Evolutionary conservation across 2,329 filamentous ascomycete species (phyloP).

Genomic region (Fusarium proliferatum): DNA sequence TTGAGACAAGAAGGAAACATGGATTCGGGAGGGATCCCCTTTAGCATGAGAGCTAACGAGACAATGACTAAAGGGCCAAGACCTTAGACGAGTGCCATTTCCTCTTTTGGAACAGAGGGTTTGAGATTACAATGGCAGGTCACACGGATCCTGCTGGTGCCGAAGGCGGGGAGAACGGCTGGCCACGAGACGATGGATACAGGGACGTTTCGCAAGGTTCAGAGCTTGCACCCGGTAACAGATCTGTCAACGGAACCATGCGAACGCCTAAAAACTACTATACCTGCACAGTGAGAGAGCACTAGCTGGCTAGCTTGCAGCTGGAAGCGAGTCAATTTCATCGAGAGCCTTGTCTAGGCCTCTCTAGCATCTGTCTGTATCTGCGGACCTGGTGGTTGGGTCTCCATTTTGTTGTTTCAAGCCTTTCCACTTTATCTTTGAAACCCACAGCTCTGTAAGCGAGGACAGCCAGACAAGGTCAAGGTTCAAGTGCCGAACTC

Average conservation of each 20-base stretch:
- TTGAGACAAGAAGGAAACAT: constrained; percentile 39
- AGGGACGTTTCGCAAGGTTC: constrained; percentile 22
- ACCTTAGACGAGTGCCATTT: constrained; percentile 1
- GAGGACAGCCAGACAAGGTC: constrained; percentile 16
- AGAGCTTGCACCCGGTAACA: constrained; percentile 26
- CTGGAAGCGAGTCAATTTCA: neutral
- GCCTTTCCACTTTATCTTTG: constrained; percentile 12
- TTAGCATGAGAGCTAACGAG: neutral
- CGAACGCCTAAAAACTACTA: neutral
- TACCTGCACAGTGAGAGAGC: neutral
- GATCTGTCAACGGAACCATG: constrained; percentile 26
- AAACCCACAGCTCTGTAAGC: constrained; percentile 36
- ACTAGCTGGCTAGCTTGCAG: neutral
- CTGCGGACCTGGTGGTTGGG: constrained; percentile 18
- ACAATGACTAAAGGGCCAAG: constrained; percentile 5
- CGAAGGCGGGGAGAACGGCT: constrained; percentile 27
- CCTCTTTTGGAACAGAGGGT: constrained; percentile 19
- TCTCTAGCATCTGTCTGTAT: neutral
- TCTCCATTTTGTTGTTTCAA: constrained; percentile 34
- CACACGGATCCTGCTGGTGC: constrained; percentile 30
- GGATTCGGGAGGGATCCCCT: constrained; percentile 1
- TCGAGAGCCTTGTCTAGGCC: neutral
- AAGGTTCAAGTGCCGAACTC: constrained; percentile 21
- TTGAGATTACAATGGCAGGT: constrained; percentile 37
- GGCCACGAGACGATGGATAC: constrained; percentile 25